Evolutionary conservation across 331 rosid species (phyloP), one percentile per base, ranked within the genome.

Genomic region (Telfairia occidentalis): DNA sequence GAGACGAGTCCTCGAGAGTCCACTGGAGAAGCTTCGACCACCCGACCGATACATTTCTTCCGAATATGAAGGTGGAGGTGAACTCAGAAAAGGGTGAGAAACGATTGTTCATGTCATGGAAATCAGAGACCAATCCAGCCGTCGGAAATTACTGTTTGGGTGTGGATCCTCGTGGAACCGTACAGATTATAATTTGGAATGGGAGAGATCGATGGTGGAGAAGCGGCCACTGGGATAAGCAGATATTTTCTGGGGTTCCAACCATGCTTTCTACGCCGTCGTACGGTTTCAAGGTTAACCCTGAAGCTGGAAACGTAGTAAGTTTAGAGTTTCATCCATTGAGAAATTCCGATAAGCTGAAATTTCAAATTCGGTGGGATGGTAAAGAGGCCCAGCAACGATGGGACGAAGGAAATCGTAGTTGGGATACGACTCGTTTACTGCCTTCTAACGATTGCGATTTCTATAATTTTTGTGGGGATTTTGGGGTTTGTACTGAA

Each of bases 151-250:
- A 80, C 61, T 54, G 78, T 1, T 76, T 89, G 87, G 96, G 98
- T 23, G 45, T 84, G 45, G 98, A 93, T 82, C 90, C 92, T 7
- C 76, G 73, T 2, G 90, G 84, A 50, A 75, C 88, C 7, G 87
- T 87, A 0, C 98, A 93, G 83, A 84, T 93, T 16, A 85, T 91
- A 77, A 53, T 93, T 69, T 89, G 98, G 96, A 83, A 86, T 5
- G 94, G 90, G 4, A 43, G 34, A 7, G 16, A 45, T 0, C 83
- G 96, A 73, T 78, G 81, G 67, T 93, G 96, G 97, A 83, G 97
- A 79, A 93, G 96, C 69, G 98, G 98, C 5, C 87, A 86, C 50
- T 93, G 96, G 94, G 88, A 88, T 76, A 81, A 40, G 37, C 82
- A 86, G 78, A 53, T 76, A 10, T 93, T 93, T 38, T 71, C 74